Evolutionary conservation across 1,284 basidiomycete species (phyloP).

Genomic region (Phenoliferia sp.): DNA sequence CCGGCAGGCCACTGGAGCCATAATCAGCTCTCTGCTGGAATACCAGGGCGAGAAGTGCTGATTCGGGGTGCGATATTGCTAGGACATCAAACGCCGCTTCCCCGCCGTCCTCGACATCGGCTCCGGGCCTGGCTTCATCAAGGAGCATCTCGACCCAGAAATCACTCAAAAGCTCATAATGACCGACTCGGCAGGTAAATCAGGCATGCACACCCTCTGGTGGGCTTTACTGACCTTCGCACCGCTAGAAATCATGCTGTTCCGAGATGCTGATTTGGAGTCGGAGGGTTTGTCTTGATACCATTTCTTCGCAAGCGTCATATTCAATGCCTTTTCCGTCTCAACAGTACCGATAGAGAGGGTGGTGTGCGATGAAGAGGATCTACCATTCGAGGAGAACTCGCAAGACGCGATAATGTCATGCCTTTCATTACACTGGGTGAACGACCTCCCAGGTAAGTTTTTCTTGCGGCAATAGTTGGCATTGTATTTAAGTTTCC

Average conservation of each 20-base stretch:
- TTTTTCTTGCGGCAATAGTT: neutral
- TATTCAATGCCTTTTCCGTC: neutral
- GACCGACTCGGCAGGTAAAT: constrained; percentile 79
- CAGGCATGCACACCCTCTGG: neutral
- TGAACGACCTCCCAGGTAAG: constrained; percentile 90
- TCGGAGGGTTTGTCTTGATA: constrained; percentile 64
- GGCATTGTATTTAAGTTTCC: constrained; percentile 2
- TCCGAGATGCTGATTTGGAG: constrained; percentile 65
- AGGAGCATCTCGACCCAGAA: constrained; percentile 70
- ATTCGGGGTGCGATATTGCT: neutral
- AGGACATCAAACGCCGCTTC: constrained; percentile 90
- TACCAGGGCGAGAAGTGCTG: neutral
- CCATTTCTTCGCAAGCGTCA: neutral
- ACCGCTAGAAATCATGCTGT: constrained; percentile 55
- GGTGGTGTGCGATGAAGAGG: constrained; percentile 72
- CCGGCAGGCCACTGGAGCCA: neutral
- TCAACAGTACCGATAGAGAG: constrained; percentile 64
- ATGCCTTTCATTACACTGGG: constrained; percentile 90
- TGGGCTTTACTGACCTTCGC: neutral
- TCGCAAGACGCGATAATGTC: constrained; percentile 90
- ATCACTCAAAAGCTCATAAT: constrained; percentile 73
- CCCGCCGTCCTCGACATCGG: constrained; percentile 79
- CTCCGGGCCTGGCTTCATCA: constrained; percentile 89
- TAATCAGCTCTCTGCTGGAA: neutral
- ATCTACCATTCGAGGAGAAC: constrained; percentile 59